Base-by-base conservation (phyloP, 2,329 filamentous ascomycete genomes). In the Mariannaea sp. region DNA sequence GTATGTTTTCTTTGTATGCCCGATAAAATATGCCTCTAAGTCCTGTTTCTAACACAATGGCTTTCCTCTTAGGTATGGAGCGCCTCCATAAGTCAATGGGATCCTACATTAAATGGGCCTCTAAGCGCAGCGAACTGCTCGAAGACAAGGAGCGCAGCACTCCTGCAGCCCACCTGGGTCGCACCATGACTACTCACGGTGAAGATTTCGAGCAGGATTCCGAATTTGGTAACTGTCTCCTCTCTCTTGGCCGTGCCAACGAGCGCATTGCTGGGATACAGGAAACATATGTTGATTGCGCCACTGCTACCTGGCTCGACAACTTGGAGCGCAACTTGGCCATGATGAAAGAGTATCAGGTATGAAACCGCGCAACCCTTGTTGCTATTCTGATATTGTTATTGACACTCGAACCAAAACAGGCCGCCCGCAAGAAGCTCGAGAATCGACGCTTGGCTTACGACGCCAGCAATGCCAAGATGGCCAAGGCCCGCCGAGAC, bases 331-430 rank as follows among this genome's bases (percentile, higher is more conserved):
- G 92, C 61, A 95, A 89, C 20, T 74, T 96, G 46, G 87, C 90
- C 29, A 94, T 96, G 81, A 93, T 97, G 90, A 97, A 96, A 72
- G 94, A 97, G 69, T 97, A 96, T 66, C 92, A 97, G 81, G 89
- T 93, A 80, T 49, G 81, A 16, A n/a, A 24, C n/a, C 17, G 36
- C 20, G 4, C 8, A 5, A 27, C 13, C 10, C 8, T 22, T 27
- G n/a, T 6, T 13, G 5, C 5, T 7, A 40, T 7, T 13, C 17
- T 22, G 1, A 24, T 17, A 13, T 4, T 20, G 4, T 65, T 35
- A 65, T 54, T 54, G 88, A 1, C 7, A 2, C 19, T 1, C 16
- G n/a, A n/a, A n/a, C n/a, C n/a, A n/a, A 66, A 88, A 80, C 12
- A 49, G 47, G 38, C 83, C 60, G 85, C 93, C 44, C 88, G 93